Percentiles rank a stretch among this genome's conserved stretches.
These are phyloP conservation scores for Euphorbia lathyris DNA, from an alignment of 345 rosid species.

Conservation along the genomic window DNA sequence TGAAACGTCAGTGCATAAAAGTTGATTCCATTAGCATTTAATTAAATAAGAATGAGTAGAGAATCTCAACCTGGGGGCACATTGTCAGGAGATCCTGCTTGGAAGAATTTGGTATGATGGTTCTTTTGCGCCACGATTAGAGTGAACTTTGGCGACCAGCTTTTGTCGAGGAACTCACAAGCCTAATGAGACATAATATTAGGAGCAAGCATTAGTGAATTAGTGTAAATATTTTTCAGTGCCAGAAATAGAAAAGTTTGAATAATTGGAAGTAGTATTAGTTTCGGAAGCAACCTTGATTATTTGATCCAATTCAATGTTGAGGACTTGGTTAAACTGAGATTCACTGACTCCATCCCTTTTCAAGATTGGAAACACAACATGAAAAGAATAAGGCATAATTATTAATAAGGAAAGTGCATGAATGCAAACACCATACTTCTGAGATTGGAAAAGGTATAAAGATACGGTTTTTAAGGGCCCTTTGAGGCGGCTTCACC, in stretches of 20 bases:
- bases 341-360: conserved; percentile 33
- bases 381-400: neutral
- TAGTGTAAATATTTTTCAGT: neutral
- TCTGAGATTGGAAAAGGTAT: too few species aligned
- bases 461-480: too few species aligned
- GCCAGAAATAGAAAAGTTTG: neutral
- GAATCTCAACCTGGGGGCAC: conserved; percentile 20
- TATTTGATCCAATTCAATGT: conserved; percentile 24
- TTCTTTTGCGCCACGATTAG: conserved; percentile 24
- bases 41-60: neutral
- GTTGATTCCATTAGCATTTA: neutral
- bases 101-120: conserved; percentile 26
- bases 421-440: neutral
- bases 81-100: conserved; percentile 20
- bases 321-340: conserved; percentile 28
- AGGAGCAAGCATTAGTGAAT: neutral
- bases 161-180: conserved; percentile 24
- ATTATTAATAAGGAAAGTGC: neutral
- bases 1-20: neutral
- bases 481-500: neutral
- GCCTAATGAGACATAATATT: conserved; percentile 3
- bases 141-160: conserved; percentile 24
- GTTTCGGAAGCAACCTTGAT: conserved; percentile 18
- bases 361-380: neutral
- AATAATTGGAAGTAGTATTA: neutral